Percentiles rank a stretch among this genome's conserved stretches.
Conservation (phyloP, 2,329 filamentous ascomycete genomes). For the Cladosporium sp. region DNA sequence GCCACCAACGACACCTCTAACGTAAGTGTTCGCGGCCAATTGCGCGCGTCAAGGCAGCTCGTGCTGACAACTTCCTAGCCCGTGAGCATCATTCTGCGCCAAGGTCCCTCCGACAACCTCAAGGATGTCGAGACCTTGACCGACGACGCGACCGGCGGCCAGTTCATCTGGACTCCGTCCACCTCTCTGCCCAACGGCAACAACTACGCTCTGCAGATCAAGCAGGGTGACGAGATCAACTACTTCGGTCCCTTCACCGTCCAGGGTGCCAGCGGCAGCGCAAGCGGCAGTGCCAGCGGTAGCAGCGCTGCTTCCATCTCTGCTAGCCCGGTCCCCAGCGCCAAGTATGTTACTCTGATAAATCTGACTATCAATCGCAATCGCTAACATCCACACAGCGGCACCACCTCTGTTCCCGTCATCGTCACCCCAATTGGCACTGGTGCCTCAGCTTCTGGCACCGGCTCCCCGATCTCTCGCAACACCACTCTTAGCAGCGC, state of each 20-base stretch:
- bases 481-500: constrained; percentile 27
- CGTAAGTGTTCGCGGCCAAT: constrained; percentile 5
- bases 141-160: constrained; percentile 16
- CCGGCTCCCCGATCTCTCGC: constrained; percentile 22
- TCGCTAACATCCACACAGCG: constrained; percentile 10
- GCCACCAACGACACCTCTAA: constrained; percentile 21
- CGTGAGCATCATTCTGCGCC: constrained; percentile 53
- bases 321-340: constrained; percentile 15
- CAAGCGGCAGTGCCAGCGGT: constrained; percentile 25
- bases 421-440: constrained; percentile 11
- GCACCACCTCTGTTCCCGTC: constrained; percentile 16
- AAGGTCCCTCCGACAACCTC: constrained; percentile 48
- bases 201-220: constrained; percentile 58
- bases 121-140: constrained; percentile 40
- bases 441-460: constrained; percentile 16
- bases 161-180: constrained; percentile 47
- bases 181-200: constrained; percentile 38
- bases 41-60: background rate
- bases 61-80: constrained; percentile 31
- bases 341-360: constrained; percentile 10
- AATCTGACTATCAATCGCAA: background rate
- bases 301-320: constrained; percentile 22
- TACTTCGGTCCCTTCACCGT: constrained; percentile 52
- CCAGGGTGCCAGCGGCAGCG: constrained; percentile 26
- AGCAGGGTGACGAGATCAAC: constrained; percentile 49